Evolutionary conservation across 208 protist genomes (phyloP).

Genomic region (Acanthamoeba healyi): DNA sequence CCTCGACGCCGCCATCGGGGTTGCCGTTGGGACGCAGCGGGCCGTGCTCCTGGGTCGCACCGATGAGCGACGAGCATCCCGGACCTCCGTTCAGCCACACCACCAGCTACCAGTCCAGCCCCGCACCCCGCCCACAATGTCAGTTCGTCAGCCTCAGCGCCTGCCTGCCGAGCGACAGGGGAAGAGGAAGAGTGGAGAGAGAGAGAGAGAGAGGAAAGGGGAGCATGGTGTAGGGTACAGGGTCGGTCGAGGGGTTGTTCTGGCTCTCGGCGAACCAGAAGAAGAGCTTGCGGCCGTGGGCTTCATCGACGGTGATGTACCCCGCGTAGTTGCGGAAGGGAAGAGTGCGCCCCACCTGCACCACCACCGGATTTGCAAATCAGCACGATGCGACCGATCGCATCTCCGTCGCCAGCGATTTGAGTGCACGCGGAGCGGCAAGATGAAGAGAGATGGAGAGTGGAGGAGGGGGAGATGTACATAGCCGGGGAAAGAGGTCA

Average conservation of each 20-base stretch:
- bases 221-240: constrained; percentile 25
- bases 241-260: constrained; percentile 71
- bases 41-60: constrained; percentile 83
- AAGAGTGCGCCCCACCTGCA: neutral
- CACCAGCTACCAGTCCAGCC: constrained; percentile 61
- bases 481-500: constrained; percentile 59
- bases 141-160: neutral
- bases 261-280: constrained; percentile 81
- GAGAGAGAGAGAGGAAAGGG: neutral
- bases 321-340: constrained; percentile 74
- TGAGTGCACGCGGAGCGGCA: too few relatives aligned
- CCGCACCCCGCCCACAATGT: too few relatives aligned
- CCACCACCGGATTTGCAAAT: neutral
- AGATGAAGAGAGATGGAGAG: neutral
- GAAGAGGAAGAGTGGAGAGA: neutral
- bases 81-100: constrained; percentile 87
- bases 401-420: neutral
- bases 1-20: constrained; percentile 59
- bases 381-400: neutral
- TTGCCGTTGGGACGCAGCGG: constrained; percentile 78
- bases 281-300: constrained; percentile 62
- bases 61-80: constrained; percentile 80
- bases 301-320: constrained; percentile 76
- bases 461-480: neutral
- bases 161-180: too few relatives aligned